phyloP scores from a whole-genome alignment of 1,139 yeast genomes.

The Yamadazyma conglobata region DNA sequence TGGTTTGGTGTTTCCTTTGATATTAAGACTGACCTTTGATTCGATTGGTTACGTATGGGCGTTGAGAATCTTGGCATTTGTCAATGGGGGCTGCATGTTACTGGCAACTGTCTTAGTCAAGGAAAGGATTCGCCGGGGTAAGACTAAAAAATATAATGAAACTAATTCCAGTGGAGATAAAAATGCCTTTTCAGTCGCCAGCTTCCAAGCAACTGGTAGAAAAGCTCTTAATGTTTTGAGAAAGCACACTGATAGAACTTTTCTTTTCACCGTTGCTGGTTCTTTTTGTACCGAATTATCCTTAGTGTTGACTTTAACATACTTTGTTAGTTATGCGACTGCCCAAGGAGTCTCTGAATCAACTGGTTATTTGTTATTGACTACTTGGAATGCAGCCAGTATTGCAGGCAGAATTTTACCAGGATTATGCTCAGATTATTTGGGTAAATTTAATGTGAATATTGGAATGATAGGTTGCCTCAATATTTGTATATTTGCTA shows the following conservation, averaged over 20 bases:
- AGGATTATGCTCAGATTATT: conserved; percentile 49
- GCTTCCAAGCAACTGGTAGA: no score
- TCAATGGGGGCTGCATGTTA: conserved; percentile 25
- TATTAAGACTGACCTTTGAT: conserved; percentile 29
- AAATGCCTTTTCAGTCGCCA: neutral
- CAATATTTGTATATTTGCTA: conserved; percentile 34
- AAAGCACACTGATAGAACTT: conserved; percentile 18
- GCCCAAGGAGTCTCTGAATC: conserved; percentile 51
- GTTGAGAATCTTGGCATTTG: conserved; percentile 32
- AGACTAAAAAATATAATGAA: neutral
- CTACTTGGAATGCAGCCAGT: conserved; percentile 58
- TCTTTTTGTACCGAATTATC: conserved; percentile 53
- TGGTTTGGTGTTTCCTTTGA: conserved; percentile 33
- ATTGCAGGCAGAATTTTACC: conserved; percentile 57
- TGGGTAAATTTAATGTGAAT: conserved; percentile 59
- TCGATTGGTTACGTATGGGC: conserved; percentile 37
- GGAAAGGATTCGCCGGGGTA: conserved; percentile 32
- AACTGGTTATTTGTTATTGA: conserved; percentile 49
- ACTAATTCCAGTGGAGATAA: conserved; percentile 3
- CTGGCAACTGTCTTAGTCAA: conserved; percentile 42
- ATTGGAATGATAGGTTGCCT: conserved; percentile 39
- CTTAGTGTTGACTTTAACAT: conserved; percentile 49
- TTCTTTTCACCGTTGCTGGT: conserved; percentile 25
- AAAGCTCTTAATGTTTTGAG: conserved; percentile 2
- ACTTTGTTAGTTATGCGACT: conserved; percentile 53